Percentiles rank a stretch among this genome's conserved stretches.
Conservation (phyloP, 768 basidiomycete genomes). For the Paxillus ammoniavirescens region DNA sequence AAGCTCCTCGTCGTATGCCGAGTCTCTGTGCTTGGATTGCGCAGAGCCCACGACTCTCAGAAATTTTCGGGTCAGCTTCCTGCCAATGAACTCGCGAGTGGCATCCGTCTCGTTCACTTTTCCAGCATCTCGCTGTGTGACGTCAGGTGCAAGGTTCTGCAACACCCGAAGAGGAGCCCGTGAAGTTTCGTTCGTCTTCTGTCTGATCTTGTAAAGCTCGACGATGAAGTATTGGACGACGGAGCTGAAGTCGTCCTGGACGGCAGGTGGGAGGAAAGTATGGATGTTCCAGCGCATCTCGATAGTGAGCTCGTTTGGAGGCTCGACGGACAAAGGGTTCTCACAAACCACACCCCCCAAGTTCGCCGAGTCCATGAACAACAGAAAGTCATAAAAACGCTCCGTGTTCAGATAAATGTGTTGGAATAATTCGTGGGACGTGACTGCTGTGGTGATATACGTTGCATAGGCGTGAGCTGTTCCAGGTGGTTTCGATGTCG, state of each 20-base stretch:
- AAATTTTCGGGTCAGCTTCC: slow-evolving; percentile 77
- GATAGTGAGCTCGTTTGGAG: slow-evolving; percentile 65
- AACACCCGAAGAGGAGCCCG: slow-evolving; percentile 74
- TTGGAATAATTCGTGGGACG: slow-evolving; percentile 92
- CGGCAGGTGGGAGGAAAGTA: slow-evolving; percentile 78
- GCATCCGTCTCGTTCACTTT: slow-evolving; percentile 70
- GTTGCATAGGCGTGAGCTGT: slow-evolving; percentile 95
- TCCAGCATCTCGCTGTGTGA: slow-evolving; percentile 61
- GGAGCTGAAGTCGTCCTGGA: slow-evolving; percentile 74
- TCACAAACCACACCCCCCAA: slow-evolving; percentile 87
- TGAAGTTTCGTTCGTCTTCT: slow-evolving; percentile 53
- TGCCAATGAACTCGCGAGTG: slow-evolving; percentile 73
- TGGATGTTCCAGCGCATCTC: slow-evolving; percentile 94
- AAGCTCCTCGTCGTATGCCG: slow-evolving; percentile 51
- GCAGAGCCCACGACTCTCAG: slow-evolving; percentile 66
- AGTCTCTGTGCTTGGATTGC: slow-evolving; percentile 59
- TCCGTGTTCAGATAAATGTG: slow-evolving; percentile 85
- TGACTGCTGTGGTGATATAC: slow-evolving; percentile 91
- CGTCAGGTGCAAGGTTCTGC: slow-evolving; percentile 61
- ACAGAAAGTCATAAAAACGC: slow-evolving; percentile 88
- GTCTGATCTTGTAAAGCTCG: slow-evolving; percentile 76
- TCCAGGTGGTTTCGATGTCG: slow-evolving; percentile 94
- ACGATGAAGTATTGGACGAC: slow-evolving; percentile 81
- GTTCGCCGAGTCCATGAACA: slow-evolving; percentile 97
- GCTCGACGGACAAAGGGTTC: slow-evolving; percentile 66